These are phyloP conservation scores for Citrullus mucosospermus DNA, from an alignment of 306 rosid genomes.

Conservation along the genomic window DNA sequence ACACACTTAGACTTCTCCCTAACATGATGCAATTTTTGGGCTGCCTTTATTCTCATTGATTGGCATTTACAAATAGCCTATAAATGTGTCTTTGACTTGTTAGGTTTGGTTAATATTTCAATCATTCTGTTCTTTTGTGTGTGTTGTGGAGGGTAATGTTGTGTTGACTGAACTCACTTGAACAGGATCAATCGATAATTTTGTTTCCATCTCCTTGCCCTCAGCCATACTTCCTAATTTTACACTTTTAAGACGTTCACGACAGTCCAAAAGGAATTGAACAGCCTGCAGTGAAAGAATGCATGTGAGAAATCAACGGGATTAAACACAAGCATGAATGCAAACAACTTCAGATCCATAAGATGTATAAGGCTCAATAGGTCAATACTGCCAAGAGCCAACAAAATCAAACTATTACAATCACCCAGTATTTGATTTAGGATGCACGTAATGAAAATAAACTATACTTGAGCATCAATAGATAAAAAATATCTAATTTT, in stretches of 20 bases:
- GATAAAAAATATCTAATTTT: not conserved
- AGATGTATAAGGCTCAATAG: not conserved
- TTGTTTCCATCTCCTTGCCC: slow-evolving; percentile 21
- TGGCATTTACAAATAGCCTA: not conserved
- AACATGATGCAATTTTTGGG: not conserved
- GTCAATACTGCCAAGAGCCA: not conserved
- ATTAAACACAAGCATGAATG: not conserved
- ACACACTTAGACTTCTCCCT: not conserved
- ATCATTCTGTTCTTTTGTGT: not conserved
- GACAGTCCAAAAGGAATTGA: slow-evolving; percentile 49
- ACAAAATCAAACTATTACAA: not conserved
- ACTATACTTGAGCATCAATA: not conserved
- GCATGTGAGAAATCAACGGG: not conserved
- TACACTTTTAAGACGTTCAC: slow-evolving; percentile 29
- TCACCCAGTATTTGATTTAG: not conserved
- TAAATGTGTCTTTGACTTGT: not conserved
- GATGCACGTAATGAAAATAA: not conserved
- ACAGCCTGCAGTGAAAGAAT: slow-evolving; percentile 49
- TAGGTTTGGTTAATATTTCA: not conserved
- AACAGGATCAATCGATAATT: slow-evolving; percentile 51
- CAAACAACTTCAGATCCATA: not conserved
- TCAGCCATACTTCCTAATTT: slow-evolving; percentile 19
- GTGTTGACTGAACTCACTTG: slow-evolving; percentile 35
- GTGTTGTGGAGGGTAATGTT: not conserved
- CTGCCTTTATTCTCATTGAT: not conserved